Evolutionary conservation across 352 stramenopile genomes (phyloP).

Genomic region (Globisporangium cylindrosporum): DNA sequence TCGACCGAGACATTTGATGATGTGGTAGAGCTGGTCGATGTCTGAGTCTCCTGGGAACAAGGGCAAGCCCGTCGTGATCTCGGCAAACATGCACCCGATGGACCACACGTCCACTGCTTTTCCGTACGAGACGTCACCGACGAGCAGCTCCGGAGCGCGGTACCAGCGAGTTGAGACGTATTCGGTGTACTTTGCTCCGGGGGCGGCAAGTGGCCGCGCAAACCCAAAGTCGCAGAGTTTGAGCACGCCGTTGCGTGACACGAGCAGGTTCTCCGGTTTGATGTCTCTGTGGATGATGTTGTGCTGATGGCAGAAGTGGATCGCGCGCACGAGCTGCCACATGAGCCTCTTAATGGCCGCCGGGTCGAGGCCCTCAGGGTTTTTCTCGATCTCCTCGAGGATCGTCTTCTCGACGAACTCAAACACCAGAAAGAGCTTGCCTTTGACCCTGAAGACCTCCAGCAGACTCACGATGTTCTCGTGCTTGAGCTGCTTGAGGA

Average conservation of each 20-base stretch:
- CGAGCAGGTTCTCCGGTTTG: constrained; percentile 93
- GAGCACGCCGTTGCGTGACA: constrained; percentile 92
- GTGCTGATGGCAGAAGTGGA: constrained; percentile 94
- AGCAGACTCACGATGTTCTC: constrained; percentile 87
- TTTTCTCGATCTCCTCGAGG: constrained; percentile 88
- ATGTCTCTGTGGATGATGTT: constrained; percentile 96
- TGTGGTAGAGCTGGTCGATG: constrained; percentile 92
- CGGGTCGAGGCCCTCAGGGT: constrained; percentile 72
- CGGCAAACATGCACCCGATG: constrained; percentile 94
- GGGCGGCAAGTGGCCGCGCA: constrained; percentile 57
- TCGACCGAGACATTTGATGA: constrained; percentile 71
- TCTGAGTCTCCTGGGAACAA: constrained; percentile 97
- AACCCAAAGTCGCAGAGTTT: constrained; percentile 93
- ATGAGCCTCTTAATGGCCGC: constrained; percentile 72
- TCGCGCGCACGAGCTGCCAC: constrained; percentile 80
- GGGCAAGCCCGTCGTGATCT: constrained; percentile 94
- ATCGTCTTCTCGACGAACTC: constrained; percentile 89
- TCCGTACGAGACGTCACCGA: constrained; percentile 89
- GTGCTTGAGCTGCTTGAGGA: constrained; percentile 85
- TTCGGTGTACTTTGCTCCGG: constrained; percentile 79
- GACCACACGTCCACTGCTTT: constrained; percentile 97
- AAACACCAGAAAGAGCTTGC: constrained; percentile 85
- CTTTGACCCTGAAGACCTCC: constrained; percentile 83
- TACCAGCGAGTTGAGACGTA: constrained; percentile 96
- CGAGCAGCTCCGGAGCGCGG: constrained; percentile 91